Evolutionary conservation across 2,329 filamentous ascomycete genomes (phyloP).

Genomic region (Incumbomyces lentus): DNA sequence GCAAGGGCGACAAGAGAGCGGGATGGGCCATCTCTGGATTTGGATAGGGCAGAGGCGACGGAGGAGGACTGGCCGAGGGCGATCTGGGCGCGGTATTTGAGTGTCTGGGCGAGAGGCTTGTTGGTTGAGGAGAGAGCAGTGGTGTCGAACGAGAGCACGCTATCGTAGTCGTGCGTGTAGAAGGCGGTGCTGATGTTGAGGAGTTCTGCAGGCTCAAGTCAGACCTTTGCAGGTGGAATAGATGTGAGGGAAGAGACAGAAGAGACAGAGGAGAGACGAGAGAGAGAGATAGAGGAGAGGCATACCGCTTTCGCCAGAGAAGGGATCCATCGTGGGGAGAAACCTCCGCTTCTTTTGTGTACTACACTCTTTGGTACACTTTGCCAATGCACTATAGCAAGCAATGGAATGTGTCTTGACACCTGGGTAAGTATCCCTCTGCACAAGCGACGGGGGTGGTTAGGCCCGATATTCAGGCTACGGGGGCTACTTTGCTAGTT

Average conservation of each 20-base stretch:
- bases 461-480: too few relatives aligned
- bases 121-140: conserved; percentile 71
- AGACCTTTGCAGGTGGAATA: too few relatives aligned
- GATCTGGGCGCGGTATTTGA: conserved; percentile 72
- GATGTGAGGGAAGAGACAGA: too few relatives aligned
- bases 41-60: conserved; percentile 58
- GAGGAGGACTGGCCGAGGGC: conserved; percentile 68
- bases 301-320: conserved; percentile 52
- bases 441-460: too few relatives aligned
- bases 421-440: too few relatives aligned
- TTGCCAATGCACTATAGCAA: too few relatives aligned
- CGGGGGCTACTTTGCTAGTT: too few relatives aligned
- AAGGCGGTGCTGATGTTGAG: conserved; percentile 58
- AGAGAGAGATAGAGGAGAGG: background rate
- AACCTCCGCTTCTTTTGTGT: too few relatives aligned
- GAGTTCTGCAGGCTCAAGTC: conserved; percentile 39
- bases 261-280: too few relatives aligned
- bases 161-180: conserved; percentile 71
- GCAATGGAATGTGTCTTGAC: too few relatives aligned
- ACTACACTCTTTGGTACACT: too few relatives aligned
- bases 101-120: conserved; percentile 61
- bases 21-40: conserved; percentile 59
- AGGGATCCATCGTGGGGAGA: conserved; percentile 45
- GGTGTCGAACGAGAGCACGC: conserved; percentile 76
- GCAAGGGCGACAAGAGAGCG: conserved; percentile 68